phyloP scores from a whole-genome alignment of 78 protist species.

The Salpingoeca rosetta region DNA sequence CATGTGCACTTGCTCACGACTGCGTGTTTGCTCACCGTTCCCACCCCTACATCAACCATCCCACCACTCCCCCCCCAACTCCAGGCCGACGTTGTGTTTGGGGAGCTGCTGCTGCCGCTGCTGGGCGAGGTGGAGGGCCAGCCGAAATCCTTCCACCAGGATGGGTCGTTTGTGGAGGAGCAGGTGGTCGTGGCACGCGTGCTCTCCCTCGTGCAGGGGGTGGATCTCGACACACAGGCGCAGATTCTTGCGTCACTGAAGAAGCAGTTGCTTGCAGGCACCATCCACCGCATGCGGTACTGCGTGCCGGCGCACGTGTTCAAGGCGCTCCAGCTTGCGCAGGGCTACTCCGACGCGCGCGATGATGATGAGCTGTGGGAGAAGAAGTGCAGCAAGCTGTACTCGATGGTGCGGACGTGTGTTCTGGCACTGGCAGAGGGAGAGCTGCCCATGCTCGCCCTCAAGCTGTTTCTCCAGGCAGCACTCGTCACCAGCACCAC shows the following conservation, averaged over 20 bases:
- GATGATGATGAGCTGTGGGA: slow-evolving; percentile 25
- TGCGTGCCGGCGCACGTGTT: slow-evolving; percentile 27
- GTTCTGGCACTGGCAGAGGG: slow-evolving; percentile 42
- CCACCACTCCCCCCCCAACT: slow-evolving; percentile 26
- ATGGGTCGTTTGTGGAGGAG: slow-evolving; percentile 73
- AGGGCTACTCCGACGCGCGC: neutral
- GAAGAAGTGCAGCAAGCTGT: slow-evolving; percentile 32
- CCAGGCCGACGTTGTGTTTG: slow-evolving; percentile 33
- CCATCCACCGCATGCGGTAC: slow-evolving; percentile 52
- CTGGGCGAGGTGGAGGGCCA: too few species aligned
- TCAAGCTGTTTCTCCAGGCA: slow-evolving; percentile 63
- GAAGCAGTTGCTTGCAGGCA: slow-evolving; percentile 68
- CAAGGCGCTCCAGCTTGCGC: neutral
- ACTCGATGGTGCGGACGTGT: slow-evolving; percentile 50
- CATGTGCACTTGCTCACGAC: neutral
- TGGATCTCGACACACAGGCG: neutral
- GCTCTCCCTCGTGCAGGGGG: slow-evolving; percentile 59
- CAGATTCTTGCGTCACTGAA: slow-evolving; percentile 56
- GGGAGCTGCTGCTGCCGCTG: slow-evolving; percentile 29
- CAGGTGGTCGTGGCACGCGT: slow-evolving; percentile 59
- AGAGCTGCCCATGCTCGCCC: slow-evolving; percentile 39
- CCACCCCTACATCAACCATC: neutral
- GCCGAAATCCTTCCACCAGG: slow-evolving; percentile 47
- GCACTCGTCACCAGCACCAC: neutral
- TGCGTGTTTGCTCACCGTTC: neutral